Evolutionary conservation across 257 asterid genomes (phyloP).

Genomic region (Primulina huaijiensis): DNA sequence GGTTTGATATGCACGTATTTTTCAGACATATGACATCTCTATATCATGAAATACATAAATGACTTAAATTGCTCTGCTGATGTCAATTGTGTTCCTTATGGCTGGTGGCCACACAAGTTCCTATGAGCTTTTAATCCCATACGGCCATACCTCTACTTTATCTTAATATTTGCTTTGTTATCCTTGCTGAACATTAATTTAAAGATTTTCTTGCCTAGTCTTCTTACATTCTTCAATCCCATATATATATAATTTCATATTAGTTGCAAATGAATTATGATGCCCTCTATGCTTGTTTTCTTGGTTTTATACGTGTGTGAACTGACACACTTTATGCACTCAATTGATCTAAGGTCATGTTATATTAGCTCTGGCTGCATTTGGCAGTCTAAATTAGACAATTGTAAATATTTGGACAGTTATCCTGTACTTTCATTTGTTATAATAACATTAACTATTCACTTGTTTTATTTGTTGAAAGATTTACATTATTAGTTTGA

Average conservation of each 20-base stretch:
- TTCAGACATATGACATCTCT: neutral
- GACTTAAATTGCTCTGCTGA: neutral
- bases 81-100: neutral
- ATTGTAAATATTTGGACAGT: neutral
- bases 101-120: neutral
- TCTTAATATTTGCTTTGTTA: too few species aligned
- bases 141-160: too few species aligned
- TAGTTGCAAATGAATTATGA: neutral
- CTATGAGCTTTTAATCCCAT: too few species aligned
- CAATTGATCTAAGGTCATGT: neutral
- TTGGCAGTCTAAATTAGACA: too few species aligned
- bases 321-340: slow-evolving; percentile 9
- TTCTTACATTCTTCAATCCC: too few species aligned
- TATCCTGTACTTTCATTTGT: neutral
- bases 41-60: neutral
- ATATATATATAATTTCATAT: too few species aligned
- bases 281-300: neutral
- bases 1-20: neutral
- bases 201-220: too few species aligned
- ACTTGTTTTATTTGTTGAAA: neutral
- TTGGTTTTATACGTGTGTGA: slow-evolving; percentile 7
- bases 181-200: too few species aligned
- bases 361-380: too few species aligned
- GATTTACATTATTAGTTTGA: neutral
- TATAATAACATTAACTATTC: neutral